phyloP scores from a whole-genome alignment of 2,329 filamentous ascomycete species.

The Aspergillus phoenicis region DNA sequence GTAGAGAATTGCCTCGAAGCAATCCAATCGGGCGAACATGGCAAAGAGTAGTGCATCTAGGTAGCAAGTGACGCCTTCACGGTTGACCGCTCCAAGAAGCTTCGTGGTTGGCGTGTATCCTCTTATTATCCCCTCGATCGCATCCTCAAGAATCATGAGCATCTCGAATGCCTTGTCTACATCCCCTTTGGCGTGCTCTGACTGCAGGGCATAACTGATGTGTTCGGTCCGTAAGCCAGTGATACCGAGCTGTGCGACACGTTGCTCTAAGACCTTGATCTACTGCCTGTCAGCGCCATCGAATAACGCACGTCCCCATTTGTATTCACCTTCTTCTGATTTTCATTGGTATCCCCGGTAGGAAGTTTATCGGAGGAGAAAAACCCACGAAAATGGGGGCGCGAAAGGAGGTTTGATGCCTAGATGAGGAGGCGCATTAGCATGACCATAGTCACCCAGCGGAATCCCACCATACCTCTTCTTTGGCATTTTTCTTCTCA shows the following conservation, averaged over 20 bases:
- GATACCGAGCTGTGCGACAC: constrained; percentile 57
- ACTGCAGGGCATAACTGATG: constrained; percentile 62
- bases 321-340: constrained; percentile 38
- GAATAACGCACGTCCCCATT: not conserved
- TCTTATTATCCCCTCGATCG: constrained; percentile 75
- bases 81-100: constrained; percentile 84
- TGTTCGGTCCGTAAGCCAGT: constrained; percentile 63
- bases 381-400: constrained; percentile 34
- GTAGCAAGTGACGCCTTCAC: constrained; percentile 88
- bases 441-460: not conserved
- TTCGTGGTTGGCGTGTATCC: constrained; percentile 71
- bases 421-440: constrained; percentile 20
- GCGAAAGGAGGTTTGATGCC: constrained; percentile 28
- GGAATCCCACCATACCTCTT: constrained; percentile 30
- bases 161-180: constrained; percentile 74
- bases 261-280: constrained; percentile 57
- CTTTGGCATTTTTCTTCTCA: constrained; percentile 39
- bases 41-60: constrained; percentile 88
- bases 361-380: constrained; percentile 31
- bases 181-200: constrained; percentile 68
- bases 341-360: constrained; percentile 28
- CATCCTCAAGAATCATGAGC: constrained; percentile 75
- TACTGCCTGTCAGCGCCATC: constrained; percentile 27
- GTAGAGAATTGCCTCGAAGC: constrained; percentile 90
- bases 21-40: constrained; percentile 89